Evolutionary conservation across 441 rosid genomes (phyloP).

Genomic region (Pelargonium fulgidum): DNA sequence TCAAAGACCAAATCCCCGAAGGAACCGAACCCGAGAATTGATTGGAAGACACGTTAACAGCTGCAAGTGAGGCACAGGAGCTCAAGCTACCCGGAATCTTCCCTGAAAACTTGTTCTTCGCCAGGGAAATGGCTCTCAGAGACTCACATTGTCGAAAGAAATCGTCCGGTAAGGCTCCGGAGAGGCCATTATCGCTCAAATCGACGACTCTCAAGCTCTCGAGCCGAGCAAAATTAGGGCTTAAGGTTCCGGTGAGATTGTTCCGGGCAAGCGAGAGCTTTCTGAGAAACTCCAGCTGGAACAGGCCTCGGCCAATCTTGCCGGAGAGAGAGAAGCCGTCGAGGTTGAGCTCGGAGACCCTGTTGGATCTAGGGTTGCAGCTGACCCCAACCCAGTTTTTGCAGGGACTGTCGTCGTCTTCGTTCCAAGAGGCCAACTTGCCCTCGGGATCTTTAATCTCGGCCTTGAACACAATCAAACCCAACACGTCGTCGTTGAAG

Average conservation of each 20-base stretch:
- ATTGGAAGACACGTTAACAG: constrained; percentile 46
- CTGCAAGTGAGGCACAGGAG: constrained; percentile 47
- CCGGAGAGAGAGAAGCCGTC: constrained; percentile 57
- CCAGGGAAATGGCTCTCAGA: constrained; percentile 45
- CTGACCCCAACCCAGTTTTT: constrained; percentile 45
- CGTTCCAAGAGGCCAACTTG: constrained; percentile 59
- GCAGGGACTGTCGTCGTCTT: constrained; percentile 59
- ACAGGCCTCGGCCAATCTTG: constrained; percentile 59
- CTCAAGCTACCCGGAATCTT: constrained; percentile 53
- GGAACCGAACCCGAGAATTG: constrained; percentile 52
- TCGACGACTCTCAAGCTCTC: constrained; percentile 45
- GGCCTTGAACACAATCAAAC: constrained; percentile 72
- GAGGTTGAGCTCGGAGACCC: constrained; percentile 54
- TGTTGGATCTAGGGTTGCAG: constrained; percentile 57
- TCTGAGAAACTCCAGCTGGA: constrained; percentile 57
- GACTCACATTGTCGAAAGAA: constrained; percentile 65
- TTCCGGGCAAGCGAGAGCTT: constrained; percentile 70
- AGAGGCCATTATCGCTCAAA: constrained; percentile 46
- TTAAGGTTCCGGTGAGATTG: constrained; percentile 64
- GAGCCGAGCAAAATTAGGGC: constrained; percentile 48
- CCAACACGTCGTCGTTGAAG: constrained; percentile 80
- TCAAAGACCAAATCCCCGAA: constrained; percentile 46
- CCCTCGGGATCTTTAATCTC: constrained; percentile 51
- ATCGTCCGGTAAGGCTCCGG: constrained; percentile 48
- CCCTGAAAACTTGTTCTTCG: constrained; percentile 49